Base-by-base conservation (phyloP, 2,329 filamentous ascomycete genomes). In the Sclerotinia glacialis region DNA sequence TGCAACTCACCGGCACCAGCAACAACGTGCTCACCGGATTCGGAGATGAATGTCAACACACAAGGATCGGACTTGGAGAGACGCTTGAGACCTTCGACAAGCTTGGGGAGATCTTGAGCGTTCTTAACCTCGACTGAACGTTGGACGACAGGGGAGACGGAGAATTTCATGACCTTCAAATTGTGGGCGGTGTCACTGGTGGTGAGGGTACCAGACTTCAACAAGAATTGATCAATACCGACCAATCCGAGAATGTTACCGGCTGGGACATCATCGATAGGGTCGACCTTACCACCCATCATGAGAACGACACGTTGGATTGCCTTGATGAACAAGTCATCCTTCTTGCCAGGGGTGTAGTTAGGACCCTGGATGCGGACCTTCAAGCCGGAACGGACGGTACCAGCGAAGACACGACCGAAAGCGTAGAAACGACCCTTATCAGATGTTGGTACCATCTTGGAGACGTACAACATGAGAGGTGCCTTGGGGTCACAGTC, bases 161-260 rank as follows among this genome's bases (percentile, higher is more conserved):
- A 99, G 91, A 99, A 99, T 87, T 97, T 98, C 95, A 99, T 99
- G 84, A 99, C 95, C 90, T 98, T 98, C 78, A 99, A 85, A 90
- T 99, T 99, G 90, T 99, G 95, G 80, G 95, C 94, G 73, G 92
- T 96, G 75, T 99, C 95, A 79, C 86, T 89, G 80, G 94, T 98
- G 83, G 93, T 97, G 77, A 99, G 91, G 78, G 95, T 99, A 90
- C 95, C 95, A 80, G 95, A 98, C 90, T 99, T 99, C 86, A 99
- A 93, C 86, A 99, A 86, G 92, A 98, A 99, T 89, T 99, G 95
- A 81, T 99, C 95, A 77, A 99, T 92, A 89, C 95, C 95, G 79
- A 99, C 95, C 78, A 99, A 88, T 87, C 95, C 95, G 78, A 97
- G 90, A 86, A 99, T 98, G 91, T 99, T 99, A 89, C 95, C 95